Percentiles rank a stretch among this genome's conserved stretches.
phyloP scores from a whole-genome alignment of 805 yeast species.

The Wickerhamomyces silvicola region DNA sequence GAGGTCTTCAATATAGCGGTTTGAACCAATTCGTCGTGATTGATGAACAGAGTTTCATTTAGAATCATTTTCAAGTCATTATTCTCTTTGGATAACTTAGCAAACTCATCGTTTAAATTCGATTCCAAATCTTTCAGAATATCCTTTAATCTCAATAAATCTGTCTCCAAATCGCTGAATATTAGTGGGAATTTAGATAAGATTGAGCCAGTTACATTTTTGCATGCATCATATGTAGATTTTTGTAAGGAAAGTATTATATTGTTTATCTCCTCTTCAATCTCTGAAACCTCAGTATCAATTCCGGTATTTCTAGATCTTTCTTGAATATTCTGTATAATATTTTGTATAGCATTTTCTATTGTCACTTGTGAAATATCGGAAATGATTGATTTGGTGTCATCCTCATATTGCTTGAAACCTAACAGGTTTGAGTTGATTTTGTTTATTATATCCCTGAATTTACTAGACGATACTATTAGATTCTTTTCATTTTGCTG shows the following conservation, averaged over 20 bases:
- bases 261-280: slow-evolving; percentile 10
- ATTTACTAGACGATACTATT: slow-evolving; percentile 25
- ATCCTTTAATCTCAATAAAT: slow-evolving; percentile 6
- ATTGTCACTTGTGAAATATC: slow-evolving; percentile 9
- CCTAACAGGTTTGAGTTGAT: slow-evolving; percentile 23
- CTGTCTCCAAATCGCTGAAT: slow-evolving; percentile 15
- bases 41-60: slow-evolving; percentile 18
- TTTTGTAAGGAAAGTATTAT: slow-evolving; percentile 13
- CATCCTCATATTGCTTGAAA: slow-evolving; percentile 18
- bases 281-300: slow-evolving; percentile 2
- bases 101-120: slow-evolving; percentile 13
- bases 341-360: slow-evolving; percentile 1
- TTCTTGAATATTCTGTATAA: slow-evolving; percentile 2
- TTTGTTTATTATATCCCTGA: slow-evolving; percentile 24
- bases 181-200: slow-evolving; percentile 16
- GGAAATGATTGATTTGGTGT: slow-evolving; percentile 13
- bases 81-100: slow-evolving; percentile 19
- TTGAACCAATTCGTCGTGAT: slow-evolving; percentile 15
- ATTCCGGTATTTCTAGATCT: not conserved
- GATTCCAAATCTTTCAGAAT: slow-evolving; percentile 7
- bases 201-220: slow-evolving; percentile 17
- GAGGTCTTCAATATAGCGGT: slow-evolving; percentile 9
- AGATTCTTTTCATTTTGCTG: slow-evolving; percentile 26
- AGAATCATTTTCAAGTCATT: slow-evolving; percentile 15
- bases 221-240: slow-evolving; percentile 16